phyloP scores from a whole-genome alignment of 805 yeast species.

The Helenozyma rhizophorensis region DNA sequence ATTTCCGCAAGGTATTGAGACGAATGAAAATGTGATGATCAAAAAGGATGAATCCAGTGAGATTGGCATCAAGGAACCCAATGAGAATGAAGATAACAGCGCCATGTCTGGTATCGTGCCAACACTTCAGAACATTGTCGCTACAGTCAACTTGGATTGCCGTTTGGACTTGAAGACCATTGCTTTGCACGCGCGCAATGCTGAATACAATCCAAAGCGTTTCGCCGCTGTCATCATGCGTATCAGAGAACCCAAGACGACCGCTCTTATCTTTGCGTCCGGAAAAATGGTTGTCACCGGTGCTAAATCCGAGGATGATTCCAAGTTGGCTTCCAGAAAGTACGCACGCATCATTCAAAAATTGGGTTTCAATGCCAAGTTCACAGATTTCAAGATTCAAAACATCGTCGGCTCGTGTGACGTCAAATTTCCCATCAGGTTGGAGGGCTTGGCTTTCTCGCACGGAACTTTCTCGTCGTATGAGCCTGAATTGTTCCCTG shows the following conservation, averaged over 20 bases:
- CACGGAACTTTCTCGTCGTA: conserved; percentile 99
- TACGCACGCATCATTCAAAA: conserved; percentile 98
- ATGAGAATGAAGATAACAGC: conserved; percentile 52
- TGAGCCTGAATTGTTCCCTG: conserved; percentile 98
- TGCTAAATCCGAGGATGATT: conserved; percentile 97
- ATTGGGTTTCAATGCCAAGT: conserved; percentile 95
- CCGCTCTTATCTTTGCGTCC: conserved; percentile 95
- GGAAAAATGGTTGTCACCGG: conserved; percentile 99
- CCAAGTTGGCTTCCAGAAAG: conserved; percentile 95
- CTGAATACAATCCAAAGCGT: conserved; percentile 97
- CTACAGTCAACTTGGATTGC: conserved; percentile 95
- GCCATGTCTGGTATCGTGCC: conserved; percentile 95
- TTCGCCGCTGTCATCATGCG: conserved; percentile 99
- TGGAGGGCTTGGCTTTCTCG: conserved; percentile 95
- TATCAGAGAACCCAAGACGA: conserved; percentile 97
- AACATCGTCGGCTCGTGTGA: conserved; percentile 98
- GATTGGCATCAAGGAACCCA: conserved; percentile 29
- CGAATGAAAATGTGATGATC: conserved; percentile 5
- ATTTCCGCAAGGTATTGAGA: conserved; percentile 50
- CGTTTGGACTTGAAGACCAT: conserved; percentile 93
- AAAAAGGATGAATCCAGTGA: conserved; percentile 15
- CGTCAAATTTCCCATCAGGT: conserved; percentile 93
- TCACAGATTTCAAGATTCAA: conserved; percentile 96
- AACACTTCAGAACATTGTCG: conserved; percentile 91
- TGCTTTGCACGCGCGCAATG: conserved; percentile 97